A percentile compares a stretch with the other conserved stretches of the same genome.
Conservation (phyloP, 176 grass and related monocot species). For the Rhynchospora pubera region DNA sequence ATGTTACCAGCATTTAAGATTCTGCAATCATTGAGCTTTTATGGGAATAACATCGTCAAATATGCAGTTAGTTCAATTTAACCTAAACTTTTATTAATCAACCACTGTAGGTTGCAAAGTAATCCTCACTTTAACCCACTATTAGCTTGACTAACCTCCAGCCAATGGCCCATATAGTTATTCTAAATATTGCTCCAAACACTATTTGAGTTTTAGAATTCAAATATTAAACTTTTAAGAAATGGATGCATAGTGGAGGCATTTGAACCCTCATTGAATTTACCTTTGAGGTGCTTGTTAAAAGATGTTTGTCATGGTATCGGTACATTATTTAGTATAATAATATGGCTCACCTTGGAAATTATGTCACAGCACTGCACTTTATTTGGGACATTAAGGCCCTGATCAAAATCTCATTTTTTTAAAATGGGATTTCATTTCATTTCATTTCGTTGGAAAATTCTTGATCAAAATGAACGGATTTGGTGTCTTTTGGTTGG, state of each 20-base stretch:
- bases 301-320: background rate
- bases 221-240: background rate
- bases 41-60: background rate
- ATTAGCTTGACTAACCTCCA: background rate
- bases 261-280: background rate
- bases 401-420: no score
- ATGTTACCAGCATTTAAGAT: slow-evolving; percentile 9
- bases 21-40: background rate
- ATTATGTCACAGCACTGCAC: background rate
- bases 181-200: background rate
- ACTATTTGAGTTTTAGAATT: background rate
- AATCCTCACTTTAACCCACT: background rate
- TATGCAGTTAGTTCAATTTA: background rate
- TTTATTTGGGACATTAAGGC: no score
- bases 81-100: background rate
- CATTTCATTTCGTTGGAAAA: no score
- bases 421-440: no score
- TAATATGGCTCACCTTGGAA: background rate
- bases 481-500: no score
- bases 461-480: no score
- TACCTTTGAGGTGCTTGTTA: background rate
- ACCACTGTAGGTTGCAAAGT: background rate
- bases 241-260: background rate
- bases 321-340: background rate
- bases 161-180: background rate